Percentiles rank a stretch among this genome's conserved stretches.
These are phyloP conservation scores for Vitellaria paradoxa DNA, from an alignment of 179 eudicot species.

Conservation along the genomic window DNA sequence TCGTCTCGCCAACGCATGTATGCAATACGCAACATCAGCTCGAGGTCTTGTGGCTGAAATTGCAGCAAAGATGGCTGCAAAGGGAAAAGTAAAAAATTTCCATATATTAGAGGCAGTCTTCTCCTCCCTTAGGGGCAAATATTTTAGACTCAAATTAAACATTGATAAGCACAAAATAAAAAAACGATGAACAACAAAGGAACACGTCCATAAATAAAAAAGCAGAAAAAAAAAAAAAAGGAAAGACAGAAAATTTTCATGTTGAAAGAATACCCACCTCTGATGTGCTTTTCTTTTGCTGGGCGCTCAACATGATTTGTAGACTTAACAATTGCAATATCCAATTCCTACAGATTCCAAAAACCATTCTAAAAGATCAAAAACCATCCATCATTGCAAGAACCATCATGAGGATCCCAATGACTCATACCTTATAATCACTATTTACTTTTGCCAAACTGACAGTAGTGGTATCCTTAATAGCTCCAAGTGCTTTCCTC, in stretches of 20 bases:
- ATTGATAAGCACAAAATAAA: neutral
- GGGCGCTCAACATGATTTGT: conserved; percentile 96
- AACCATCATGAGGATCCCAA: conserved; percentile 1
- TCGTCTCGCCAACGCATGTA: conserved; percentile 90
- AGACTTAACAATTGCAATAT: conserved; percentile 86
- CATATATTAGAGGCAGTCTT: neutral
- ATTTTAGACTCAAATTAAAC: neutral
- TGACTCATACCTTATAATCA: conserved; percentile 69
- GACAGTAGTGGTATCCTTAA: conserved; percentile 89
- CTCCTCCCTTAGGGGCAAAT: neutral
- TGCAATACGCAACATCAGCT: conserved; percentile 94
- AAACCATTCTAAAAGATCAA: conserved; percentile 10
- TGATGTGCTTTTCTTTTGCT: conserved; percentile 79
- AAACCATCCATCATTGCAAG: neutral
- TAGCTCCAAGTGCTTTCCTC: conserved; percentile 85
- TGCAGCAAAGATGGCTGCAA: conserved; percentile 82
- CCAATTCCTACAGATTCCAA: conserved; percentile 59
- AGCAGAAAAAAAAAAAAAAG: neutral
- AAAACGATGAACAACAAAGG: neutral
- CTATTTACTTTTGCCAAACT: conserved; percentile 96
- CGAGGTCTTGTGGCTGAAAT: conserved; percentile 86
- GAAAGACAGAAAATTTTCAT: neutral
- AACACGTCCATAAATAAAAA: conserved; percentile 3
- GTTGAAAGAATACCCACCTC: conserved; percentile 42
- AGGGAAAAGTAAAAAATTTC: conserved; percentile 8